Evolutionary conservation across 495 filamentous ascomycete genomes (phyloP), one percentile per base, ranked within the genome.

Genomic region (Viridothelium virens): DNA sequence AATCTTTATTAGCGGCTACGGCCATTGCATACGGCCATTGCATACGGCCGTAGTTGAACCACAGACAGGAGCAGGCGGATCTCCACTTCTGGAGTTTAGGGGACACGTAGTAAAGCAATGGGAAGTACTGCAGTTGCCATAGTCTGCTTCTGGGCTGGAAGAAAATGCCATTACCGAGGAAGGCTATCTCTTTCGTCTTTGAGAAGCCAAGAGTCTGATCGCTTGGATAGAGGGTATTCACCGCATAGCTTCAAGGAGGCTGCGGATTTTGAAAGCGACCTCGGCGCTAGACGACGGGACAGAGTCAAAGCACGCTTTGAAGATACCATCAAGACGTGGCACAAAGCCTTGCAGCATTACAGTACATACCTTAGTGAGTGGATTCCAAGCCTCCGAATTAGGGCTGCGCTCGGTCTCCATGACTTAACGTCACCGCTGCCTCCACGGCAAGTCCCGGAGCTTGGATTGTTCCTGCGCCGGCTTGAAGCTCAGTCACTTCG

Each of bases 391-490:
- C 14, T 14, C 41, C 41, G 41, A 14, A 14, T 0, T 44, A 44
- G 14, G 6, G 41, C 41, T 44, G 14, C 14, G 14, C 31, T 3
- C 10, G 48, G 48, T 18, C n/a, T 59, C 53, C 53, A 59, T 31
- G 25, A 59, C 33, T 25, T 59, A 59, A 59, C 53, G 53, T 59
- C 53, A 59, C 53, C 53, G 14, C 0, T 7, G 9, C 14, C 7
- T 11, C n/a, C 48, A 18, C 48, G 41, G 9, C 14, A 53, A 18
- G 3, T 59, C 7, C 53, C 53, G 53, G 53, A 33, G 31, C 25
- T 59, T 59, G 1, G 14, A 59, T 59, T 59, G 25, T 59, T 59
- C 53, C 53, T 18, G 11, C 53, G 53, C 53, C 53, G 31, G 53
- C 18, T 53, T 18, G 5, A 11, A 53, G 53, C 53, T 59, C 53